Base-by-base conservation (phyloP, 345 rosid genomes). In the Trapa incisa region DNA sequence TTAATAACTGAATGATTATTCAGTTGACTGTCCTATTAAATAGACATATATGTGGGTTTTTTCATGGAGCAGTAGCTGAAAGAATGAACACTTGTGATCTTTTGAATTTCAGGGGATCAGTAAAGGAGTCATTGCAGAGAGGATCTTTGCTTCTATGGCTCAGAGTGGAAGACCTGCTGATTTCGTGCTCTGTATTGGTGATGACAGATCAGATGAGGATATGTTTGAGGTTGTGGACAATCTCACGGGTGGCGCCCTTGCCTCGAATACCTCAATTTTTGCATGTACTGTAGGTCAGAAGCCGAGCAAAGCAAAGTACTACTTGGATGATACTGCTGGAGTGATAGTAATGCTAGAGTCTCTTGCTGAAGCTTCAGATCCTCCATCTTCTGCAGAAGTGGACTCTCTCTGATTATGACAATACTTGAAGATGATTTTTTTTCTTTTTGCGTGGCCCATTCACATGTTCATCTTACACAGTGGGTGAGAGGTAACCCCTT, bases 281-380 rank as follows among this genome's bases (percentile, higher is more conserved):
- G 97, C 98, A 47, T 89, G 97, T 82, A 89, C 96, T 11, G 97
- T 92, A 35, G 96, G 90, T 10, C 98, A 92, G 75, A 89, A 92
- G 76, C 98, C 98, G 61, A 92, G 98, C 82, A 92, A 92, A 78
- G 98, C 97, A 62, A 92, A 82, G 79, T 92, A 92, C 75, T 92
- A 88, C 73, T 67, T 92, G 75, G 95, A 88, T 36, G 91, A 88
- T 70, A 70, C 93, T 6, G 36, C 65, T 42, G 88, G 80, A 10
- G 89, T 87, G 29, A 72, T 87, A 57, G 73, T 47, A 71, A 85
- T 85, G 93, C 93, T 87, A 6, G 78, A 75, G 22, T 83, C 83
- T 6, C 89, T 87, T 10, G 86, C 89, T 0, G 88, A 85, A 64
- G 89, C 86, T 52, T 87, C 89, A 29, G 82, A 79, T 47, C 71